Evolutionary conservation across 257 asterid species (phyloP).

Genomic region (Buddleja alternifolia): DNA sequence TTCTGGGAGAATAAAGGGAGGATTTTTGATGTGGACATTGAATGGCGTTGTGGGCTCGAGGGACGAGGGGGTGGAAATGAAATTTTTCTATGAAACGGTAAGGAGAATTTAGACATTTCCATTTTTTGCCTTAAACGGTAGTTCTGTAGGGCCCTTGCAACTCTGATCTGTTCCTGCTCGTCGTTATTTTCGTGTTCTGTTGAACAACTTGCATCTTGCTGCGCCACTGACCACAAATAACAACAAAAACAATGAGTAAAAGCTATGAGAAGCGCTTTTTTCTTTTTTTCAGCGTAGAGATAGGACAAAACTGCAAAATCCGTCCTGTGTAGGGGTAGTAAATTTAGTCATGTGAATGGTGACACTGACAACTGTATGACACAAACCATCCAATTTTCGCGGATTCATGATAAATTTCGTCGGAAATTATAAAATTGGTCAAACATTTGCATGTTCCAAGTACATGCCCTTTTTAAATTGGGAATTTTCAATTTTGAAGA

Average conservation of each 20-base stretch:
- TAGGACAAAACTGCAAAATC: too few relatives aligned
- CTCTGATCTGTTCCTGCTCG: constrained; percentile 75
- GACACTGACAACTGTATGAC: too few relatives aligned
- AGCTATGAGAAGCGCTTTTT: too few relatives aligned
- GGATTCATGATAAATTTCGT: too few relatives aligned
- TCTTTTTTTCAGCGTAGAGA: too few relatives aligned
- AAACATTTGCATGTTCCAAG: too few relatives aligned
- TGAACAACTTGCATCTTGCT: constrained; percentile 58
- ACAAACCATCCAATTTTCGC: too few relatives aligned
- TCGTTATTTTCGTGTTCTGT: constrained; percentile 60
- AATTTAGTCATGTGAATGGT: too few relatives aligned
- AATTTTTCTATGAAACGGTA: constrained; percentile 49
- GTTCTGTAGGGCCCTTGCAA: constrained; percentile 71
- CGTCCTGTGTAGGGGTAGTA: too few relatives aligned
- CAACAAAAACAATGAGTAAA: not conserved
- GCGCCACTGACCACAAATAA: constrained; percentile 56
- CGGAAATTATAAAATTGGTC: too few relatives aligned
- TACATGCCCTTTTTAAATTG: too few relatives aligned
- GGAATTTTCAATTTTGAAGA: too few relatives aligned
- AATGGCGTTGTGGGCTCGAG: constrained; percentile 64
- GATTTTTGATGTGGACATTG: constrained; percentile 62
- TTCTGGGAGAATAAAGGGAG: constrained; percentile 65
- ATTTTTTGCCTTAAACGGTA: constrained; percentile 51
- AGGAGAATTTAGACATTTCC: constrained; percentile 31
- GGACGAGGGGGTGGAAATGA: constrained; percentile 50